Evolutionary conservation across 768 basidiomycete species (phyloP).

Genomic region (Termitomyces sp.): DNA sequence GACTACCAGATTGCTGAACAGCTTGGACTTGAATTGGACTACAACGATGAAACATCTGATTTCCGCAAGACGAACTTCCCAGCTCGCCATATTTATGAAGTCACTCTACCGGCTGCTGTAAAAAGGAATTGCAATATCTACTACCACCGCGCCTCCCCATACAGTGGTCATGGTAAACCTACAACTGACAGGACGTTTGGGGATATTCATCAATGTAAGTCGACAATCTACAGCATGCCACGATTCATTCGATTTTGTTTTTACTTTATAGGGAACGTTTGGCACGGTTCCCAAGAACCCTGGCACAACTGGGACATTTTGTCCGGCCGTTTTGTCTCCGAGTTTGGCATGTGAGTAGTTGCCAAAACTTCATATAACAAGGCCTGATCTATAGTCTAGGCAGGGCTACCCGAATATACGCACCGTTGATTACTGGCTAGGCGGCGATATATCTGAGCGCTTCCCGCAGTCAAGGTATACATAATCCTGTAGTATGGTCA

Average conservation of each 20-base stretch:
- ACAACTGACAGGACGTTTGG: conserved; percentile 75
- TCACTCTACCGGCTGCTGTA: conserved; percentile 74
- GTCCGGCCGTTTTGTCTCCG: conserved; percentile 88
- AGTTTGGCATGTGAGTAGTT: conserved; percentile 81
- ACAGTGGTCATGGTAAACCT: conserved; percentile 71
- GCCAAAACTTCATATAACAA: neutral
- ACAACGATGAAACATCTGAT: conserved; percentile 78
- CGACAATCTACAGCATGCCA: neutral
- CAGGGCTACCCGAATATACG: conserved; percentile 84
- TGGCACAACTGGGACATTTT: conserved; percentile 95
- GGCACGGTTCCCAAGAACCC: conserved; percentile 90
- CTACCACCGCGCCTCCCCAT: conserved; percentile 88
- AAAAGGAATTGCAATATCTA: conserved; percentile 54
- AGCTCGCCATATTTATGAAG: conserved; percentile 87
- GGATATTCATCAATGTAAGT: conserved; percentile 86
- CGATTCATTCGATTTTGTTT: neutral
- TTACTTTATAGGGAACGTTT: conserved; percentile 68
- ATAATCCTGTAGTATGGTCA: neutral
- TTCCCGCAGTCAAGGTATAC: conserved; percentile 82
- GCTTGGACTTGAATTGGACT: conserved; percentile 73
- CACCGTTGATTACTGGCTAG: conserved; percentile 89
- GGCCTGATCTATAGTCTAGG: conserved; percentile 37
- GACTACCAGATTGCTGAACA: conserved; percentile 90
- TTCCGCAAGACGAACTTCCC: conserved; percentile 86
- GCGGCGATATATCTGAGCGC: conserved; percentile 64